Evolutionary conservation across 2,329 filamentous ascomycete genomes (phyloP), one percentile per base, ranked within the genome.

Genomic region (Blumeriella jaapii): DNA sequence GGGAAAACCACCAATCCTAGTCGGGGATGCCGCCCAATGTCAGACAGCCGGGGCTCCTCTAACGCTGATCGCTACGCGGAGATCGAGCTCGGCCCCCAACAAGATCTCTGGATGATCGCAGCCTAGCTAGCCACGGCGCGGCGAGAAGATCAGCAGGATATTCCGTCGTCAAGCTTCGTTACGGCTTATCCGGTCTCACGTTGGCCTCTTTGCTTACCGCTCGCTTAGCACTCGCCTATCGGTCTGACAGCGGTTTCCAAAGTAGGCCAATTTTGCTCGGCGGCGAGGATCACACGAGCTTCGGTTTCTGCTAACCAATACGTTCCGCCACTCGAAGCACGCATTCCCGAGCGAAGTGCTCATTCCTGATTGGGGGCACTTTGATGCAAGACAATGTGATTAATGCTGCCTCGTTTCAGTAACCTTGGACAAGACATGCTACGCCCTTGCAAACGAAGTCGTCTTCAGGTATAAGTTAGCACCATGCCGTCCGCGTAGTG

Each of bases 281-380:
- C 36, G 40, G 44, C 45, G 47, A 27, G 41, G 47, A 52, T 51
- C 49, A 54, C 50, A 51, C 49, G 42, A 40, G 45, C 35, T 19
- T 39, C 35, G 47, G 28, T 43, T 36, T 43, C n/a, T 40, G 41
- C 41, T 36, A 32, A 29, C 34, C 8, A 14, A 34, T 37, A 30
- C 34, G 26, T 27, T 32, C 17, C 10, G 31, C 38, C 45, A 23
- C 31, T 20, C 31, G 44, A 33, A 41, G 45, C 42, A 49, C 46
- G 48, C 45, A 31, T 38, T 25, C 32, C 26, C 41, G 28, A 30
- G 35, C 39, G 27, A 31, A 19, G 12, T 10, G 26, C 31, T 41
- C n/a, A n/a, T 34, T 20, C 20, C 34, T 40, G 28, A 39, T 36
- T 15, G n/a, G 26, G 16, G 23, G 16, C 31, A 29, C 32, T 16